A percentile compares a stretch with the other conserved stretches of the same genome.
phyloP scores from a whole-genome alignment of 139 green algal genomes.

The Coelastrella sp. region DNA sequence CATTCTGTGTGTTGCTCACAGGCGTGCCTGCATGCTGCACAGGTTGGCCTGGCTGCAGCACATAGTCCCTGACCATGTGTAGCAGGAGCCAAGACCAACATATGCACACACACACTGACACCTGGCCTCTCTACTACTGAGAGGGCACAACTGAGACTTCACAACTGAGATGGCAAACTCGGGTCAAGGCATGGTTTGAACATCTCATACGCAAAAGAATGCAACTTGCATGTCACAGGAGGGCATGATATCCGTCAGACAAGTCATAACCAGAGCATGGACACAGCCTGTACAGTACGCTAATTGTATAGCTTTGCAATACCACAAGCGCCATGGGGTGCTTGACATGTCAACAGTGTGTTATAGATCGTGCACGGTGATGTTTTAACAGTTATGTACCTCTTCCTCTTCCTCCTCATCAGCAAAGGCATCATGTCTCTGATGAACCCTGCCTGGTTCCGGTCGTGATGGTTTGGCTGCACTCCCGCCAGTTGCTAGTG shows the following conservation, averaged over 20 bases:
- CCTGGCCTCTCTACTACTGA: neutral
- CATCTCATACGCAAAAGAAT: too few relatives aligned
- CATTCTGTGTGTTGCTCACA: neutral
- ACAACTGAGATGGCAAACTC: too few relatives aligned
- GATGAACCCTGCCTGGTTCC: constrained; percentile 34
- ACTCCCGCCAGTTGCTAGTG: constrained; percentile 52
- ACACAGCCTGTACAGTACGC: too few relatives aligned
- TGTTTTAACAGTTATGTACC: neutral
- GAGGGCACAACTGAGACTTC: too few relatives aligned
- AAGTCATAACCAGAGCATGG: too few relatives aligned
- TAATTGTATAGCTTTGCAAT: too few relatives aligned
- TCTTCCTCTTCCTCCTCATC: constrained; percentile 38
- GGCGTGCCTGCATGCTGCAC: neutral
- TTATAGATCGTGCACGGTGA: too few relatives aligned
- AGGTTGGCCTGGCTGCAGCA: neutral
- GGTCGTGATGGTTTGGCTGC: neutral
- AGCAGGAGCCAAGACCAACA: neutral
- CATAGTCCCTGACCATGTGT: neutral
- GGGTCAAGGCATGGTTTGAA: too few relatives aligned
- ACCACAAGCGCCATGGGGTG: too few relatives aligned
- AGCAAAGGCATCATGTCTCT: constrained; percentile 33
- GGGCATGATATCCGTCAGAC: too few relatives aligned
- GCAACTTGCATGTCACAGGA: too few relatives aligned
- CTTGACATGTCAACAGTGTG: too few relatives aligned
- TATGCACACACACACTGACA: neutral